These are phyloP conservation scores for Fusarium paranaense DNA, from an alignment of 2,329 filamentous ascomycete genomes.

Conservation along the genomic window DNA sequence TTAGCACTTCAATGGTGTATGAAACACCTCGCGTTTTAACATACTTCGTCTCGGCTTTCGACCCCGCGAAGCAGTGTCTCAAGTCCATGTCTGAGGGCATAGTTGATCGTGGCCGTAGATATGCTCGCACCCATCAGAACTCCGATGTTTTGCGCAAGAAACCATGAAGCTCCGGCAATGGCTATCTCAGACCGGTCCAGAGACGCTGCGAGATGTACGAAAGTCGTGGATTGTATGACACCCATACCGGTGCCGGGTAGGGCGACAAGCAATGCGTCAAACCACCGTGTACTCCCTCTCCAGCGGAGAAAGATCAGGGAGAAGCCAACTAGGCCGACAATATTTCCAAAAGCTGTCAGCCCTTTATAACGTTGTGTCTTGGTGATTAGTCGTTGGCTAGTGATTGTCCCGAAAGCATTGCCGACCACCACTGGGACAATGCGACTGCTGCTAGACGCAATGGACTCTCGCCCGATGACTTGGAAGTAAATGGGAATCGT, in stretches of 20 bases:
- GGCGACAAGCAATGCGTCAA: neutral
- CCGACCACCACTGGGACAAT: neutral
- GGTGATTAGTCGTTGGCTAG: neutral
- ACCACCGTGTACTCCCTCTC: neutral
- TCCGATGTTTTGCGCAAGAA: neutral
- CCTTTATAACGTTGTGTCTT: neutral
- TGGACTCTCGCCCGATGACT: neutral
- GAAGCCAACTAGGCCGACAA: neutral
- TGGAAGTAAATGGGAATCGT: neutral
- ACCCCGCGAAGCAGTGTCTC: rapidly evolving
- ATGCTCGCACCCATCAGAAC: neutral
- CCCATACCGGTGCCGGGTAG: neutral
- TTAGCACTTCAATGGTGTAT: neutral
- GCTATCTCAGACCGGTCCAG: neutral
- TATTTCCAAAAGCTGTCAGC: neutral
- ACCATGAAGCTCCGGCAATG: neutral
- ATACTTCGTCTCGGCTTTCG: neutral
- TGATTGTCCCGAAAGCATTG: neutral
- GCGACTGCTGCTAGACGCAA: neutral
- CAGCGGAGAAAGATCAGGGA: neutral
- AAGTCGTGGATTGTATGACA: neutral
- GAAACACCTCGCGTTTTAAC: neutral
- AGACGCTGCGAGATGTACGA: neutral
- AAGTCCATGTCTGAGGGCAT: neutral
- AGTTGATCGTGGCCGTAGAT: neutral